Evolutionary conservation across 306 rosid genomes (phyloP), one percentile per base, ranked within the genome.

Genomic region (Vachellia pachyceras): DNA sequence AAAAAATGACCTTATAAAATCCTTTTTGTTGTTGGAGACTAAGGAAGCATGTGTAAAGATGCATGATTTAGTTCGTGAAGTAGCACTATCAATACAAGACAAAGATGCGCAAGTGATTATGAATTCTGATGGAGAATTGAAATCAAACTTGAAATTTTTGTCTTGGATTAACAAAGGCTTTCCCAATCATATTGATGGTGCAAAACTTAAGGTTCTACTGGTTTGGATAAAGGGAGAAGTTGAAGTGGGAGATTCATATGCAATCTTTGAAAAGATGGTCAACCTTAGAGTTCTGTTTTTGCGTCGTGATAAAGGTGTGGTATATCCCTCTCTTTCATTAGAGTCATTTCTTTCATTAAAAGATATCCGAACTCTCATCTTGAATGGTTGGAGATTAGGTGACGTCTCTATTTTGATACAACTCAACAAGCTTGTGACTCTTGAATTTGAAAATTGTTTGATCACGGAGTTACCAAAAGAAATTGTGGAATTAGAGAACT

Each of bases 131-230:
- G 36, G 36, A 1, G 36, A 29, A 65, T 0, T 33, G 37, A 13
- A 9, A 0, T 42, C 15, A 25, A 63, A 20, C 1, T 8, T 44
- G 18, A 54, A 25, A 65, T 78, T 73, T 67, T 23, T 83, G 29
- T 66, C 71, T 41, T 76, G 45, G 66, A 25, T 2, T 22, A 0
- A 12, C 20, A 13, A 13, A 1, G 5, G 42, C 39, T 15, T 76
- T 4, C 64, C 45, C 3, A 2, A 18, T 37, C 15, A 54, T 0
- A 37, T 80, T 39, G 69, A 52, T 3, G 68, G 23, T 46, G 65
- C 85, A 3, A 72, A 33, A 45, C 76, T 84, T 25, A 67, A 80
- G 20, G 36, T 65, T 46, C 37, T 80, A 0, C 3, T 9, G 8
- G 5, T 73, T 33, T 0, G 0, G 0, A 66, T 70, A 35, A 1